These are phyloP conservation scores for Scutellaria baicalensis DNA, from an alignment of 257 asterid species.

Conservation along the genomic window DNA sequence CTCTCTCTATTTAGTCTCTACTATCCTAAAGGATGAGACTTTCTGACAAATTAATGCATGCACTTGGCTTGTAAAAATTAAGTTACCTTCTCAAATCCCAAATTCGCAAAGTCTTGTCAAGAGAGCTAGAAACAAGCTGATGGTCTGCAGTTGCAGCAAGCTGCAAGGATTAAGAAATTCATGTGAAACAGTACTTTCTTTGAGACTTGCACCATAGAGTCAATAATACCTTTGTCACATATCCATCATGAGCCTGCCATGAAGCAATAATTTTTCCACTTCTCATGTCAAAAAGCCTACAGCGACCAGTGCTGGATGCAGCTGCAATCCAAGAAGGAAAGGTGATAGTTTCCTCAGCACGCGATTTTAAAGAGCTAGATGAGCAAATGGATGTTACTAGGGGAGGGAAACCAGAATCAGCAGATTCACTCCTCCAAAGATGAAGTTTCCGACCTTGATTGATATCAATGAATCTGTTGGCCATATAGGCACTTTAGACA, in stretches of 20 bases:
- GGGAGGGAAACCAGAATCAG: slow-evolving; percentile 69
- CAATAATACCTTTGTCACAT: slow-evolving; percentile 77
- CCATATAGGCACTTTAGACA: slow-evolving; percentile 10
- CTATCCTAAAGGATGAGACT: too few relatives aligned
- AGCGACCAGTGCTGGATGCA: slow-evolving; percentile 78
- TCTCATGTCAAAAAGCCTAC: slow-evolving; percentile 81
- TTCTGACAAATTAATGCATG: background rate
- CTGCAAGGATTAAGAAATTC: slow-evolving; percentile 40
- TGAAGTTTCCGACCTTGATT: slow-evolving; percentile 86
- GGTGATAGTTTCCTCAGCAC: slow-evolving; percentile 28
- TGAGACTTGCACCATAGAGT: background rate
- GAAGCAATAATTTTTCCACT: slow-evolving; percentile 75
- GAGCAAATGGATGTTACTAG: slow-evolving; percentile 87
- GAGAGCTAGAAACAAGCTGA: slow-evolving; percentile 89
- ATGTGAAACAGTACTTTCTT: slow-evolving; percentile 3
- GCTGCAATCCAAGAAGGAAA: slow-evolving; percentile 93
- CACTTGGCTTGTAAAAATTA: background rate
- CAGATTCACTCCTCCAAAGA: slow-evolving; percentile 73
- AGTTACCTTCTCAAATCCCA: slow-evolving; percentile 96
- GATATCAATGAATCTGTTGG: slow-evolving; percentile 82
- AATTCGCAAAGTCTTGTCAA: slow-evolving; percentile 70
- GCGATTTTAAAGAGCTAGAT: slow-evolving; percentile 44
- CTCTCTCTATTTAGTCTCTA: too few relatives aligned
- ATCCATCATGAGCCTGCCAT: slow-evolving; percentile 99
- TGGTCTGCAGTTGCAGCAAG: slow-evolving; percentile 72